A percentile compares a stretch with the other conserved stretches of the same genome.
These are phyloP conservation scores for Hypomyces perniciosus DNA, from an alignment of 2,329 filamentous ascomycete genomes.

Conservation along the genomic window DNA sequence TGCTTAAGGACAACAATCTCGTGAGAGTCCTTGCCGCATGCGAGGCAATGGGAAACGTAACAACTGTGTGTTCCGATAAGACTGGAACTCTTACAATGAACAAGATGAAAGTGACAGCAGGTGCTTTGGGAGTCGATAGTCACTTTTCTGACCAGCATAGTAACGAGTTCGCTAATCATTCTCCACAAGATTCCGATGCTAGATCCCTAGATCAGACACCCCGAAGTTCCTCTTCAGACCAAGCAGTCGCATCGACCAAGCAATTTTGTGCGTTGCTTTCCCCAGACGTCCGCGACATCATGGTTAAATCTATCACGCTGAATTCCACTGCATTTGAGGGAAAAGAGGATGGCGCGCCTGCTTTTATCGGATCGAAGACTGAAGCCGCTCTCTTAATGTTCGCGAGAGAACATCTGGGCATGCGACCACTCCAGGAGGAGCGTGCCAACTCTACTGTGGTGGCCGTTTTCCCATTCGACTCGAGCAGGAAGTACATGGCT, in stretches of 20 bases:
- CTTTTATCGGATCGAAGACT: conserved; percentile 49
- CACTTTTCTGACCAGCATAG: background rate
- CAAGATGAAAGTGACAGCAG: conserved; percentile 22
- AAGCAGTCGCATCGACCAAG: too few species aligned
- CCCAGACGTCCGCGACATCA: conserved; percentile 25
- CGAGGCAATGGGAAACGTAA: conserved; percentile 67
- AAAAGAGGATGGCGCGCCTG: conserved; percentile 32
- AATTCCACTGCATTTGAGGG: conserved; percentile 52
- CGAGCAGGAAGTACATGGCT: too few species aligned
- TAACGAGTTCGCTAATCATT: too few species aligned
- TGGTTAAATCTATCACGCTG: conserved; percentile 42
- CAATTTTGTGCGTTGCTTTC: too few species aligned
- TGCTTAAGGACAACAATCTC: conserved; percentile 65
- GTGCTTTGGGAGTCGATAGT: background rate
- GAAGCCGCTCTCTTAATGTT: conserved; percentile 47
- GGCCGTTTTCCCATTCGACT: too few species aligned
- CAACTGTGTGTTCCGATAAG: conserved; percentile 68
- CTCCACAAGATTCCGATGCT: too few species aligned
- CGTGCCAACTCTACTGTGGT: too few species aligned
- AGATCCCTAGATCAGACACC: too few species aligned
- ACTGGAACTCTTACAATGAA: conserved; percentile 29
- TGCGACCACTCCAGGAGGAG: conserved; percentile 36
- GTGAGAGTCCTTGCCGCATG: conserved; percentile 62
- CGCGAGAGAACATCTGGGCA: conserved; percentile 43
- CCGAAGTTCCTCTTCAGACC: too few species aligned